Base-by-base conservation (phyloP, 495 filamentous ascomycete genomes). In the Amniculicola lignicola region DNA sequence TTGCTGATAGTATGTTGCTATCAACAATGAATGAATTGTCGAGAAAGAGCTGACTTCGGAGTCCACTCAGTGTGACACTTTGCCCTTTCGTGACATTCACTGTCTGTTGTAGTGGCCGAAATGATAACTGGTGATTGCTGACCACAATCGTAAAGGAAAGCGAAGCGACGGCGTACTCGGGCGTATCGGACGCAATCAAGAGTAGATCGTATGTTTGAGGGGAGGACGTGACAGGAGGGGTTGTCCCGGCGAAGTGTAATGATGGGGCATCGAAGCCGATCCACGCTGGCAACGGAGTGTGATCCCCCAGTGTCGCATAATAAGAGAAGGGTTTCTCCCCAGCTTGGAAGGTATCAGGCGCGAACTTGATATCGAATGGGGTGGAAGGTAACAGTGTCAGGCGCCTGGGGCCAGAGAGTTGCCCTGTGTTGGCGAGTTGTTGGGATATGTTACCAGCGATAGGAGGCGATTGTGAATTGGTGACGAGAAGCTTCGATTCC, bases 281-380 rank as follows among this genome's bases (percentile, higher is more conserved):
- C 91, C 90, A 96, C 3, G 90, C 88, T 28, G 91, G 91, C 33
- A 96, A 72, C 25, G 92, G 90, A 5, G 85, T 84, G 62, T 91
- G 88, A 55, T 90, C 83, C 2, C 67, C 70, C 31, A 86, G 85
- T 10, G 86, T 82, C 19, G 89, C 87, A 64, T 95, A 93, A 68
- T 90, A 95, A 29, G 53, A 54, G 10, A 70, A 31, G 21, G 57
- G 54, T 31, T 64, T 59, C 11, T 57, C 55, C 2, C 25, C 50
- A 22, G 54, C 59, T 24, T 64, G 55, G 38, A 73, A 72, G 1
- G 57, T 54, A 40, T 63, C 56, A 12, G 22, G 37, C 23, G 62
- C 24, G 39, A 72, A 70, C 29, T 44, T 35, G 52, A 72, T 48
- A 5, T 60, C 36, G 38, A 73, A 68, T 1, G 45, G 18, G 7